Conservation (phyloP, 2,329 filamentous ascomycete genomes). For the Trichoderma arundinaceum region DNA sequence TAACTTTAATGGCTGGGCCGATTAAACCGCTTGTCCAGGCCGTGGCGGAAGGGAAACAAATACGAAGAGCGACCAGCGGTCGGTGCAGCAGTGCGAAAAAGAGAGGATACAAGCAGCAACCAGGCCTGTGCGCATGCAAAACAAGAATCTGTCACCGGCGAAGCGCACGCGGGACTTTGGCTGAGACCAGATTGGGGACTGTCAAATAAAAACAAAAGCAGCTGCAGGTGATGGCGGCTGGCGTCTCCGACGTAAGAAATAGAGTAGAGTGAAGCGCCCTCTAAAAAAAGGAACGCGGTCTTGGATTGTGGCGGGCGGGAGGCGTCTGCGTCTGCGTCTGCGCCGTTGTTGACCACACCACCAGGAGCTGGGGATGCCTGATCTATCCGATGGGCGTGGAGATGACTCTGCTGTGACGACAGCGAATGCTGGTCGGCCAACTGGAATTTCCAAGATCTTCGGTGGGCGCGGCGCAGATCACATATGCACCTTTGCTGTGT, state of each 20-base stretch:
- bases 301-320: constrained; percentile 30
- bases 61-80: neutral
- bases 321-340: constrained; percentile 19
- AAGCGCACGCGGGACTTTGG: neutral
- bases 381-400: neutral
- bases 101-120: constrained; percentile 8
- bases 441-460: constrained; percentile 26
- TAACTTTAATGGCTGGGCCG: constrained; percentile 6
- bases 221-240: neutral
- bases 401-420: constrained; percentile 27
- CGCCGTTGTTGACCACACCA: constrained; percentile 12
- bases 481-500: constrained; percentile 16
- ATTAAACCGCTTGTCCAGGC: constrained; percentile 17
- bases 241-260: neutral
- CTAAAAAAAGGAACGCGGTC: constrained; percentile 31
- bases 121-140: constrained; percentile 18
- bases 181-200: neutral
- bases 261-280: constrained; percentile 6
- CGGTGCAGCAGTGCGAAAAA: constrained; percentile 1
- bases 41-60: neutral
- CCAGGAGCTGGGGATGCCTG: neutral
- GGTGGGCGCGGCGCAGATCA: constrained; percentile 26
- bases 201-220: constrained; percentile 6
- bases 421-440: constrained; percentile 21
- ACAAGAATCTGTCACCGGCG: constrained; percentile 1